phyloP scores from a whole-genome alignment of 495 filamentous ascomycete species.

The Penicillium cataractarum region DNA sequence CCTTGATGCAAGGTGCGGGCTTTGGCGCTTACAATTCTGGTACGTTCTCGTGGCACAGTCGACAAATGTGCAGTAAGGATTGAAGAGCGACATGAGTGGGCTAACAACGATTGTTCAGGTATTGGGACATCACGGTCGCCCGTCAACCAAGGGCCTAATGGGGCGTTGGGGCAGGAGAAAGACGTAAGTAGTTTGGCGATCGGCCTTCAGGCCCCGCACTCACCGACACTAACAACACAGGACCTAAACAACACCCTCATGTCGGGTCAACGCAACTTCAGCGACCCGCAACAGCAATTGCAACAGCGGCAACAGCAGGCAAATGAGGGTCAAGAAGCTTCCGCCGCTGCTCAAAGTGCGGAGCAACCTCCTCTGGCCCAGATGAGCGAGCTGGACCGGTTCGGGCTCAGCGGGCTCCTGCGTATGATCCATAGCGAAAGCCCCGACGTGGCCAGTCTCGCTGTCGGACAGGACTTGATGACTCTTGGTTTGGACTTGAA shows the following conservation, averaged over 20 bases:
- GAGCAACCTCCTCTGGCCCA: conserved; percentile 66
- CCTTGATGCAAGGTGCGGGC: conserved; percentile 65
- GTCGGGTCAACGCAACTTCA: conserved; percentile 39
- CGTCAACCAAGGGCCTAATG: conserved; percentile 44
- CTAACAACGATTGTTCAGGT: conserved; percentile 32
- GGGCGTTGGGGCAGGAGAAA: conserved; percentile 47
- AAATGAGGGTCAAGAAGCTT: conserved; percentile 44
- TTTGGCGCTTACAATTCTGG: conserved; percentile 61
- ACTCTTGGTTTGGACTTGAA: conserved; percentile 78
- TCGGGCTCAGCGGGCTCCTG: conserved; percentile 77
- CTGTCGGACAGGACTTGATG: conserved; percentile 78
- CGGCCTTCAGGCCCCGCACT: conserved; percentile 24
- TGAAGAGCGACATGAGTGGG: conserved; percentile 1
- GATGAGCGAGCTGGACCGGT: conserved; percentile 80
- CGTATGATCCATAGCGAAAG: conserved; percentile 78
- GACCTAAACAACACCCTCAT: conserved; percentile 40
- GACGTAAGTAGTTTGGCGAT: conserved; percentile 36
- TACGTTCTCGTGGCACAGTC: conserved; percentile 31
- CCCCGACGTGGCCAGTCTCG: conserved; percentile 73
- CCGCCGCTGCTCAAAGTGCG: conserved; percentile 40
- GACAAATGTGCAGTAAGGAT: conserved; percentile 18
- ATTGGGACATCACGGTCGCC: conserved; percentile 49
- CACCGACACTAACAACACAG: conserved; percentile 26
- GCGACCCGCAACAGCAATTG: conserved; percentile 39
- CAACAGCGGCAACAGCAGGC: conserved; percentile 43